These are phyloP conservation scores for Elongisporangium undulatum DNA, from an alignment of 352 stramenopile genomes.

Conservation along the genomic window DNA sequence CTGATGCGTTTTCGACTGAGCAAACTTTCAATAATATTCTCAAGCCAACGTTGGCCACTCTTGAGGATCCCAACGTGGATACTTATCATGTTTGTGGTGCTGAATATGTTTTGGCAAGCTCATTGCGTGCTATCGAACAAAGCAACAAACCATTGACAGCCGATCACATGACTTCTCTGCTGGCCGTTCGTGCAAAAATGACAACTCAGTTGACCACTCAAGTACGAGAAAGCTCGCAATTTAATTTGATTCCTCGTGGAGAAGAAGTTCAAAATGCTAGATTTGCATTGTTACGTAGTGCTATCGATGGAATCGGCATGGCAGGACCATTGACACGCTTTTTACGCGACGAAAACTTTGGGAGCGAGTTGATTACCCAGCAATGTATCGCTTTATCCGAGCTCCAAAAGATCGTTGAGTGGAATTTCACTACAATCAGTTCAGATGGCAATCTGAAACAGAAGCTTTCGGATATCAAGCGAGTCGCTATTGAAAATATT, in stretches of 20 bases:
- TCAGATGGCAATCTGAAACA: conserved; percentile 36
- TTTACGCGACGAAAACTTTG: conserved; percentile 8
- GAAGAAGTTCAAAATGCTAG: conserved; percentile 36
- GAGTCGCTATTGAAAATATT: conserved; percentile 35
- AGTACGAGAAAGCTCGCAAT: conserved; percentile 24
- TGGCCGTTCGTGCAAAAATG: conserved; percentile 28
- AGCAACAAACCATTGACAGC: not conserved
- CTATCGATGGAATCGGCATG: conserved; percentile 35
- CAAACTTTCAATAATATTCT: conserved; percentile 20
- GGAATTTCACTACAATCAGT: conserved; percentile 30
- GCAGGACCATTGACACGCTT: conserved; percentile 23
- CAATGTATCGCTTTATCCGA: conserved; percentile 22
- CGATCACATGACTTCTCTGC: conserved; percentile 15
- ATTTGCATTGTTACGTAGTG: conserved; percentile 30
- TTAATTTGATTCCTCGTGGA: conserved; percentile 26
- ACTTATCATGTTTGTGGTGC: conserved; percentile 12
- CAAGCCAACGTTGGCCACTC: conserved; percentile 9
- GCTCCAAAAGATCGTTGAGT: conserved; percentile 32
- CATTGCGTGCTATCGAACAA: conserved; percentile 18
- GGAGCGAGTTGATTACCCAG: conserved; percentile 25
- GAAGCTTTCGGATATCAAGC: conserved; percentile 33
- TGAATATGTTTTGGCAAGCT: conserved; percentile 37
- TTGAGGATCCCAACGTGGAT: conserved; percentile 7
- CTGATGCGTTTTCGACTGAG: conserved; percentile 8
- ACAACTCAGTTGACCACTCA: conserved; percentile 15